phyloP scores from a whole-genome alignment of 2,329 filamentous ascomycete species.

The Phaeosphaeriaceae sp. region DNA sequence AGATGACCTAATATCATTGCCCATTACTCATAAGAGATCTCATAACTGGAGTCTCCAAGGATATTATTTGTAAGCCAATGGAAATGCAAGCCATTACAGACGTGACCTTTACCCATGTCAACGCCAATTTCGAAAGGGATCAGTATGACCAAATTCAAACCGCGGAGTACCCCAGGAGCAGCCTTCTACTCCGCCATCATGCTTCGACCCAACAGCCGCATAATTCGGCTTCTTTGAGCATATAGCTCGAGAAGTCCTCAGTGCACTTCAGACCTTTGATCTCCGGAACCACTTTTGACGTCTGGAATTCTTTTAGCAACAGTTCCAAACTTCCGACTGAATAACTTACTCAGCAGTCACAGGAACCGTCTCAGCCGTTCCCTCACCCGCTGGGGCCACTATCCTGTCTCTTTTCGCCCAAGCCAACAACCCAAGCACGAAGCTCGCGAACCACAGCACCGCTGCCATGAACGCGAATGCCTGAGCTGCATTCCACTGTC shows the following conservation, averaged over 20 bases:
- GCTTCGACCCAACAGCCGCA: not conserved
- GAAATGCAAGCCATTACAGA: not conserved
- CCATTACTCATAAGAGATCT: not conserved
- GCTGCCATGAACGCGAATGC: conserved; percentile 76
- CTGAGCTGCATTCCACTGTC: conserved; percentile 72
- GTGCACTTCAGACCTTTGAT: not conserved
- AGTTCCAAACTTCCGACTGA: not conserved
- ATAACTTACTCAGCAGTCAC: not conserved
- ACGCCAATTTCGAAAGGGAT: not conserved
- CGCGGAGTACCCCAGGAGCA: not conserved
- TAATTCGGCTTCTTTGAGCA: too few relatives aligned
- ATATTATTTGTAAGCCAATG: not conserved
- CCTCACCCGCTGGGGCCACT: not conserved
- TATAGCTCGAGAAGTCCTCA: too few relatives aligned
- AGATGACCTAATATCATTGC: not conserved
- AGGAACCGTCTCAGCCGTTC: not conserved
- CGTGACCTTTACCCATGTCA: not conserved
- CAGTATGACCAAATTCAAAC: not conserved
- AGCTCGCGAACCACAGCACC: conserved; percentile 71
- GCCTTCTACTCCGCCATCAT: not conserved
- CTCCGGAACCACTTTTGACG: not conserved
- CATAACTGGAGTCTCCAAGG: not conserved
- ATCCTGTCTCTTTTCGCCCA: not conserved
- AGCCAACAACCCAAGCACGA: conserved; percentile 17
- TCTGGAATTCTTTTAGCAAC: not conserved